These are phyloP conservation scores for Boletus rubescentipes DNA, from an alignment of 768 basidiomycete species.

Conservation along the genomic window DNA sequence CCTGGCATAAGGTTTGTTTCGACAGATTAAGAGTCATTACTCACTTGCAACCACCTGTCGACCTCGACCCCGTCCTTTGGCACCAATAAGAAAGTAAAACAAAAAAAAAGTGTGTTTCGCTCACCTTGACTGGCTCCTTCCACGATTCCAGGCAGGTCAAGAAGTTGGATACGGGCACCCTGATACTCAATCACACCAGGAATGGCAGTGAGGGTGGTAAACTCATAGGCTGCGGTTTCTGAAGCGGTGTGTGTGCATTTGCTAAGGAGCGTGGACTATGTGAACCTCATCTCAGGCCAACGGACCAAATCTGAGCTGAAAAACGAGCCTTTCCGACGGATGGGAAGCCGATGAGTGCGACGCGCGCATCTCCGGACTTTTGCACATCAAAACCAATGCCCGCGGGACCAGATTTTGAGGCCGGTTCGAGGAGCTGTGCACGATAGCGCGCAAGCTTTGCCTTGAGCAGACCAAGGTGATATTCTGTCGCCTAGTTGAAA, in stretches of 20 bases:
- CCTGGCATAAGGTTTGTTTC: constrained; percentile 7
- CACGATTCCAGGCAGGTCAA: constrained; percentile 95
- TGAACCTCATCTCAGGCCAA: constrained; percentile 4
- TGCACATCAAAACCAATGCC: constrained; percentile 90
- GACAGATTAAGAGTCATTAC: constrained; percentile 14
- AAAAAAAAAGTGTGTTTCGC: background rate
- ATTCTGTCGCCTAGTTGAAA: constrained; percentile 76
- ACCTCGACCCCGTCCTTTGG: constrained; percentile 78
- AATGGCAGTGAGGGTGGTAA: constrained; percentile 93
- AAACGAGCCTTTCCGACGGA: constrained; percentile 80
- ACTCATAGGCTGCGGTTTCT: constrained; percentile 90
- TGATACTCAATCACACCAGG: constrained; percentile 97
- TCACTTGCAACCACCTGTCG: constrained; percentile 92
- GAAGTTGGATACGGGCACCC: constrained; percentile 88
- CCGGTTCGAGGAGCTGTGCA: constrained; percentile 90
- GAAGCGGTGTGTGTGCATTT: constrained; percentile 92
- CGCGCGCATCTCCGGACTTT: constrained; percentile 84
- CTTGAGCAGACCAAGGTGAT: constrained; percentile 90
- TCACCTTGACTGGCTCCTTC: constrained; percentile 83
- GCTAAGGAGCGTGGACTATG: constrained; percentile 83
- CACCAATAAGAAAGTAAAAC: background rate
- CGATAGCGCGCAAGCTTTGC: constrained; percentile 94
- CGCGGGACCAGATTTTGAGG: constrained; percentile 74
- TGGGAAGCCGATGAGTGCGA: constrained; percentile 93
- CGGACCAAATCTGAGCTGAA: background rate